Evolutionary conservation across 352 stramenopile species (phyloP).

Genomic region (Pythium angustatum): DNA sequence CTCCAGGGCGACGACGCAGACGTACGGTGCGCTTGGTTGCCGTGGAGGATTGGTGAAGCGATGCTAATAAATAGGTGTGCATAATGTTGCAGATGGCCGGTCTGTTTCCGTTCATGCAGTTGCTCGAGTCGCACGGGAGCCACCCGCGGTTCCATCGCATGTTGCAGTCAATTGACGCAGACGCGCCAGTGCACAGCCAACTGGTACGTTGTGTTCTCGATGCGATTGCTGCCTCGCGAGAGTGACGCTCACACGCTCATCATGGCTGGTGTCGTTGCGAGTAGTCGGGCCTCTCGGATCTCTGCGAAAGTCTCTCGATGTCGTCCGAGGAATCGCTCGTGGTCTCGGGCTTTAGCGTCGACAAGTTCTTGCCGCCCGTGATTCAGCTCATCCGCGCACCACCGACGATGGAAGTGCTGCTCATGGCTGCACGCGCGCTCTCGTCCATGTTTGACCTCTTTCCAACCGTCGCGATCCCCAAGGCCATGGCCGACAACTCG

Average conservation of each 20-base stretch:
- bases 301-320: conserved; percentile 72
- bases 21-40: conserved; percentile 11
- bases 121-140: conserved; percentile 36
- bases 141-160: conserved; percentile 46
- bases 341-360: conserved; percentile 63
- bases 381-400: conserved; percentile 43
- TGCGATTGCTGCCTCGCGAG: background rate
- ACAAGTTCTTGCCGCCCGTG: conserved; percentile 54
- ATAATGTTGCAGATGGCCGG: conserved; percentile 34
- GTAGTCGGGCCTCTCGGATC: conserved; percentile 49
- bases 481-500: conserved; percentile 38
- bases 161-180: conserved; percentile 38
- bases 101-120: conserved; percentile 57
- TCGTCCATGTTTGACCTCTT: conserved; percentile 62
- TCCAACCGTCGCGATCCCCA: conserved; percentile 39
- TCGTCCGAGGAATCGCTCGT: conserved; percentile 66
- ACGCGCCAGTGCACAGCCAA: conserved; percentile 42
- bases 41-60: background rate
- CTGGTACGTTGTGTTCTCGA: conserved; percentile 32
- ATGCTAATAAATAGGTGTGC: background rate
- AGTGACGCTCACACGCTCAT: background rate
- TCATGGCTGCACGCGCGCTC: conserved; percentile 56
- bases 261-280: conserved; percentile 1
- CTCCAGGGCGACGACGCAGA: conserved; percentile 25
- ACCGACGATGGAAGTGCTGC: conserved; percentile 61